These are phyloP conservation scores for Eremomyces bilateralis DNA, from an alignment of 495 filamentous ascomycete genomes.

Conservation along the genomic window DNA sequence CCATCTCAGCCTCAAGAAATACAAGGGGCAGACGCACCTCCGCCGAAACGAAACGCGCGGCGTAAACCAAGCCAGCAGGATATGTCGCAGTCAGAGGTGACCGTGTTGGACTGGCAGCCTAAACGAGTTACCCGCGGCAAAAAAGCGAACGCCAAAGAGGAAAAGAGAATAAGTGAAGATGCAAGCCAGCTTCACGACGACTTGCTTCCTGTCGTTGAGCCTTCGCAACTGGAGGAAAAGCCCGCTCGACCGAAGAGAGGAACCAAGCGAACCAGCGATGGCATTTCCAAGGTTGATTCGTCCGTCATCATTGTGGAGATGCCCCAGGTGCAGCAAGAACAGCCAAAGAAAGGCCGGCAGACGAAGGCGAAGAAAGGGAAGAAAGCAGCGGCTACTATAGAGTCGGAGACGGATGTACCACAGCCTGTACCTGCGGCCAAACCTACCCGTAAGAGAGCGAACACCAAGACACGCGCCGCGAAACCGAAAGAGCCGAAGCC, in stretches of 20 bases:
- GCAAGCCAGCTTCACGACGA: slow-evolving; percentile 6
- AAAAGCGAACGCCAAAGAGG: slow-evolving; percentile 1
- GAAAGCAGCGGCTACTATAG: slow-evolving; percentile 6
- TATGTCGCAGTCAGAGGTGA: slow-evolving; percentile 1
- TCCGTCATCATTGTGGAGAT: slow-evolving; percentile 4
- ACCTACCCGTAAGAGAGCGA: no score
- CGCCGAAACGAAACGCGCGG: slow-evolving; percentile 3
- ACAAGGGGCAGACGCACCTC: neutral
- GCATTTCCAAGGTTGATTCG: slow-evolving; percentile 4
- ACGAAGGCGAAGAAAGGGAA: slow-evolving; percentile 4
- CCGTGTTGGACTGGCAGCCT: neutral
- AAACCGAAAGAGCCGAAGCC: no score
- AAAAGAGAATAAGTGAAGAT: slow-evolving; percentile 5
- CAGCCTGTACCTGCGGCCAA: slow-evolving; percentile 3
- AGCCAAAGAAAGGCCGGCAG: neutral
- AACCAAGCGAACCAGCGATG: slow-evolving; percentile 11
- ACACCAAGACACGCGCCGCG: no score
- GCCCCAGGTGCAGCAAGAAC: neutral
- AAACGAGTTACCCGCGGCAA: slow-evolving; percentile 2
- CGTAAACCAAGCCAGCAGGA: slow-evolving; percentile 4
- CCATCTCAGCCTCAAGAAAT: no score
- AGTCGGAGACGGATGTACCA: slow-evolving; percentile 5
- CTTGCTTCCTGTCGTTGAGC: neutral
- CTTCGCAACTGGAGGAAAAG: neutral
- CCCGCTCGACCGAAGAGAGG: slow-evolving; percentile 4